phyloP scores from a whole-genome alignment of 2,329 filamentous ascomycete genomes.

The Lecanicillium sp. region DNA sequence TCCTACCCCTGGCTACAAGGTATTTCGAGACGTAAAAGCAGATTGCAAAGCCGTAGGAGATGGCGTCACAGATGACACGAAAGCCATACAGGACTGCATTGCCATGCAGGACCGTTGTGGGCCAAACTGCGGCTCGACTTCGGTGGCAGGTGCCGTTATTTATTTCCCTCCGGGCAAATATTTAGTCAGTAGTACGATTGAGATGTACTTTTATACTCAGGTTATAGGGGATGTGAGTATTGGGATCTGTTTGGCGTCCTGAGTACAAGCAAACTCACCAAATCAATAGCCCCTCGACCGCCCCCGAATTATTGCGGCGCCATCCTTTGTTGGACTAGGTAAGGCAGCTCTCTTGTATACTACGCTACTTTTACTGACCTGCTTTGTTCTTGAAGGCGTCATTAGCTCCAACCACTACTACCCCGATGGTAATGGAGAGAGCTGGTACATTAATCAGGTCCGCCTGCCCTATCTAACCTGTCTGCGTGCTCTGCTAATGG shows the following conservation, averaged over 20 bases:
- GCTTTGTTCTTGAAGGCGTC: too few species aligned
- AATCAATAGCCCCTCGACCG: background rate
- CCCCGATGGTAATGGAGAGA: slow-evolving; percentile 6
- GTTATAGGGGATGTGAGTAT: slow-evolving; percentile 36
- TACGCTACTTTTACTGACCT: too few species aligned
- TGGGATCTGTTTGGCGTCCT: slow-evolving; percentile 25
- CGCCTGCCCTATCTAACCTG: too few species aligned
- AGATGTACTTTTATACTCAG: slow-evolving; percentile 13
- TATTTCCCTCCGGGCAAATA: slow-evolving; percentile 20
- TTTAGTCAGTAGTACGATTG: slow-evolving; percentile 13
- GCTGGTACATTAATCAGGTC: slow-evolving; percentile 14
- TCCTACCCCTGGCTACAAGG: too few species aligned
- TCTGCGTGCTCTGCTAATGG: slow-evolving; percentile 1
- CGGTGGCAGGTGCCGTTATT: slow-evolving; percentile 14
- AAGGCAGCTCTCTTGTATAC: too few species aligned
- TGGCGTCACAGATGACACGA: slow-evolving; percentile 1
- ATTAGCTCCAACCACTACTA: slow-evolving; percentile 11
- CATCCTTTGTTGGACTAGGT: slow-evolving; percentile 8
- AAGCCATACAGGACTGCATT: background rate
- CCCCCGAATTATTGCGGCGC: slow-evolving; percentile 5
- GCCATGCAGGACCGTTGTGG: background rate
- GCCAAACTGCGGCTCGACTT: background rate
- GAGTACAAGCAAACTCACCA: background rate
- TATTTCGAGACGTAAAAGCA: too few species aligned
- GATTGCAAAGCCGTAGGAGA: slow-evolving; percentile 4